phyloP scores from a whole-genome alignment of 2,329 filamentous ascomycete genomes.

The Zarea fungicola region DNA sequence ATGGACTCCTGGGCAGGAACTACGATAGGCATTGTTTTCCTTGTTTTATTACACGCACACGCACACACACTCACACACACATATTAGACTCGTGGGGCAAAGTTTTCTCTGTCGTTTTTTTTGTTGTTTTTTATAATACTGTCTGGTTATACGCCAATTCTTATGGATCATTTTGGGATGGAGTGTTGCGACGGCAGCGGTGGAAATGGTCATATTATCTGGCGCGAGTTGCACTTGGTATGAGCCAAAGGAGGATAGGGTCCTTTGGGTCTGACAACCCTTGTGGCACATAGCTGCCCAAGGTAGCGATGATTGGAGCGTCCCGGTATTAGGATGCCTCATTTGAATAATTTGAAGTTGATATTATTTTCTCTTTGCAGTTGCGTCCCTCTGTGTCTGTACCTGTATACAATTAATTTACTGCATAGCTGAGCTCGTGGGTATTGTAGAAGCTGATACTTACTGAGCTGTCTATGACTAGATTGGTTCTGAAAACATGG shows the following conservation, averaged over 20 bases:
- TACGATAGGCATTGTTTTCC: conserved; percentile 23
- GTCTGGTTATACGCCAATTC: conserved; percentile 12
- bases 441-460: too few relatives aligned
- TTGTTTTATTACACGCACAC: conserved; percentile 12
- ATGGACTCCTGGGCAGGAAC: conserved; percentile 16
- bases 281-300: conserved; percentile 3
- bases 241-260: neutral
- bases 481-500: too few relatives aligned
- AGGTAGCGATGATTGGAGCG: conserved; percentile 13
- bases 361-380: neutral
- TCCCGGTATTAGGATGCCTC: conserved; percentile 8
- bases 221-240: conserved; percentile 1
- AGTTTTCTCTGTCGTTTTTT: conserved; percentile 22
- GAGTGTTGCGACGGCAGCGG: conserved; percentile 3
- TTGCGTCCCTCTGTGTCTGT: too few relatives aligned
- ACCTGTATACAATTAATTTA: too few relatives aligned
- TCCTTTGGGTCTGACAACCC: neutral
- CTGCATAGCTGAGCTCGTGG: too few relatives aligned
- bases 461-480: too few relatives aligned
- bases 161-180: conserved; percentile 12
- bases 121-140: conserved; percentile 19
- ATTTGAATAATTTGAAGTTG: conserved; percentile 14
- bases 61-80: conserved; percentile 10
- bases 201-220: conserved; percentile 1
- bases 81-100: conserved; percentile 29